Conservation (phyloP, 1,284 basidiomycete species). For the Neonothopanus nambi region DNA sequence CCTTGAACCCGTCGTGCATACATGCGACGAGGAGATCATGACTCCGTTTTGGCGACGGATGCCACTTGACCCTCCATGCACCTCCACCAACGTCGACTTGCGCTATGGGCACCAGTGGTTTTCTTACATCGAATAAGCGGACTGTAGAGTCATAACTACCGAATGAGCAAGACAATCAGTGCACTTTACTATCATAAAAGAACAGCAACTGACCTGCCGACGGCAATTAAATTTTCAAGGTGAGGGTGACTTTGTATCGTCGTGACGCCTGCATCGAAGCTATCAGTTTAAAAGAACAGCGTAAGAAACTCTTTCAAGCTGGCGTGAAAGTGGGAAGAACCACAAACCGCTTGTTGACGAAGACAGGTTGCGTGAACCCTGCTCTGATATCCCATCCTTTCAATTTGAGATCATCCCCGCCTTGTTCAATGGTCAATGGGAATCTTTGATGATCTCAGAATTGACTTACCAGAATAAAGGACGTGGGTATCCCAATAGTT, state of each 20-base stretch:
- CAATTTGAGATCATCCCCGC: slow-evolving; percentile 90
- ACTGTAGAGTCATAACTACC: slow-evolving; percentile 88
- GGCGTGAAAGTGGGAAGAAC: background rate
- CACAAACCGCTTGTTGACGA: slow-evolving; percentile 72
- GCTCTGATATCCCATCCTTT: slow-evolving; percentile 92
- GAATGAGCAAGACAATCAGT: background rate
- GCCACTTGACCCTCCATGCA: slow-evolving; percentile 96
- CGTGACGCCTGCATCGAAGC: slow-evolving; percentile 93
- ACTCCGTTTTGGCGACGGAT: slow-evolving; percentile 63
- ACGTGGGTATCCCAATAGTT: slow-evolving; percentile 79
- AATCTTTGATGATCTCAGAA: background rate
- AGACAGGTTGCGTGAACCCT: slow-evolving; percentile 60
- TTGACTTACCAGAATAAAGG: slow-evolving; percentile 77
- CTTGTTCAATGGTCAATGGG: slow-evolving; percentile 38
- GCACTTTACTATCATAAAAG: background rate
- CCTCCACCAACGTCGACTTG: slow-evolving; percentile 84
- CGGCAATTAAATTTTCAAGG: slow-evolving; percentile 81
- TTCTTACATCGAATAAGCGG: slow-evolving; percentile 83
- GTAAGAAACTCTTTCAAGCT: background rate
- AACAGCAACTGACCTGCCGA: slow-evolving; percentile 72
- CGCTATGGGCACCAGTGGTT: slow-evolving; percentile 57
- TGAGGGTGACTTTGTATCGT: slow-evolving; percentile 86
- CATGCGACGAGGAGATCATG: slow-evolving; percentile 85
- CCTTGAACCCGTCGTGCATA: slow-evolving; percentile 97
- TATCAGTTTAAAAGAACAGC: slow-evolving; percentile 33